Conservation (phyloP, 2,329 filamentous ascomycete genomes). For the Arthrobotrys sphaeroides region DNA sequence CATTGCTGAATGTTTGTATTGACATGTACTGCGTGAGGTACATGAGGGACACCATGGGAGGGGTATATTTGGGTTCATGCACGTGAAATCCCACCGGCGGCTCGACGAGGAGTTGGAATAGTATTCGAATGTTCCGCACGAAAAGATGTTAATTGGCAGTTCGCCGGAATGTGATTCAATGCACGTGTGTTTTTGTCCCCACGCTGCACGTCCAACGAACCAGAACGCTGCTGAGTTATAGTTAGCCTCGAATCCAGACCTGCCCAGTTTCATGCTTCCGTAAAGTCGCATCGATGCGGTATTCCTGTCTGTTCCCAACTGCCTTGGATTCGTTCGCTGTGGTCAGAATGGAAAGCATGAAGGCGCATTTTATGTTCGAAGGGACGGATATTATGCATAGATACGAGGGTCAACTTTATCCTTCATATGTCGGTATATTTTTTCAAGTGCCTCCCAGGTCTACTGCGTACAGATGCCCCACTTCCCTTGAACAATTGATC, state of each 20-base stretch:
- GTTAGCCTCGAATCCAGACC: too few relatives aligned
- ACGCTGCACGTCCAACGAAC: slow-evolving; percentile 12
- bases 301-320: neutral
- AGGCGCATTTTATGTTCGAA: slow-evolving; percentile 1
- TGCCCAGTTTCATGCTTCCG: neutral
- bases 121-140: slow-evolving; percentile 10
- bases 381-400: neutral
- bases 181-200: slow-evolving; percentile 7
- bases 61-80: slow-evolving; percentile 14
- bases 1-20: slow-evolving; percentile 8
- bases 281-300: neutral
- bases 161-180: slow-evolving; percentile 16
- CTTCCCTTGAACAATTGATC: neutral
- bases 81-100: slow-evolving; percentile 16
- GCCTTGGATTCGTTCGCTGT: neutral
- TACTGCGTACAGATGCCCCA: neutral
- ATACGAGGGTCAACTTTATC: neutral
- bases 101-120: neutral
- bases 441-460: neutral
- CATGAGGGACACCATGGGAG: neutral
- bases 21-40: slow-evolving; percentile 55
- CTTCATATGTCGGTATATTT: neutral
- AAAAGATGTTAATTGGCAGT: slow-evolving; percentile 4
- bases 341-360: neutral
- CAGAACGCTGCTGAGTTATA: too few relatives aligned